Base-by-base conservation (phyloP, 805 yeast genomes). In the Candida stauntonica region DNA sequence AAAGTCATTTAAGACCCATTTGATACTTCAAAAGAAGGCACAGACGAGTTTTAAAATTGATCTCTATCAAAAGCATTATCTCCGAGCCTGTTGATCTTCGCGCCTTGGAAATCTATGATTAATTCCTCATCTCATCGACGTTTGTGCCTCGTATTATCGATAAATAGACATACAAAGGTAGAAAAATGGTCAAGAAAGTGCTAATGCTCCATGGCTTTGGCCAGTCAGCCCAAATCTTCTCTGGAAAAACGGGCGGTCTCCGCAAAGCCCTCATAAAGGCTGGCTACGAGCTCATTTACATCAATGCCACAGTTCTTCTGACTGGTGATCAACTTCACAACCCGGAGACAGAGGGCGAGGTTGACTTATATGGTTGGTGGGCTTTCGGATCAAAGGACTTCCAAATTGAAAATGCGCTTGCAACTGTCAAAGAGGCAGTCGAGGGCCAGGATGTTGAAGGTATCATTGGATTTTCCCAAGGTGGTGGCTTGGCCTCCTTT, bases 151-250 rank as follows among this genome's bases (percentile, higher is more conserved):
- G n/a, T n/a, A n/a, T n/a, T n/a, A n/a, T n/a, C n/a, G n/a, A n/a
- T n/a, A 14, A n/a, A 12, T 7, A 12, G 16, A 28, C 31, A n/a
- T n/a, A 14, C 5, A 12, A 5, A 12, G 16, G 15, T 29, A n/a
- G 14, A 11, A 26, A 13, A 2, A 50, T 48, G 55, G 18, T 47
- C 4, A 61, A 55, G 39, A 80, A 79, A 49, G 70, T 91, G 20
- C 67, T 91, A 12, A 87, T 91, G 67, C 67, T 91, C 9, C 99
- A 91, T 54, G 99, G 99, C 1, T 87, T 75, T 60, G 84, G 87
- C 1, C 96, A 91, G 64, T 81, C 82, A 28, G 86, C 95, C 5
- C 67, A 77, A 18, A 71, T 81, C 2, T 89, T 87, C 62, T 78
- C 86, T 17, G 81, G 81, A 31, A 91, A 91, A 58, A 79, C 96